A percentile compares a stretch with the other conserved stretches of the same genome.
Conservation (phyloP, 441 rosid genomes). For the Heliophila coronopifolia region DNA sequence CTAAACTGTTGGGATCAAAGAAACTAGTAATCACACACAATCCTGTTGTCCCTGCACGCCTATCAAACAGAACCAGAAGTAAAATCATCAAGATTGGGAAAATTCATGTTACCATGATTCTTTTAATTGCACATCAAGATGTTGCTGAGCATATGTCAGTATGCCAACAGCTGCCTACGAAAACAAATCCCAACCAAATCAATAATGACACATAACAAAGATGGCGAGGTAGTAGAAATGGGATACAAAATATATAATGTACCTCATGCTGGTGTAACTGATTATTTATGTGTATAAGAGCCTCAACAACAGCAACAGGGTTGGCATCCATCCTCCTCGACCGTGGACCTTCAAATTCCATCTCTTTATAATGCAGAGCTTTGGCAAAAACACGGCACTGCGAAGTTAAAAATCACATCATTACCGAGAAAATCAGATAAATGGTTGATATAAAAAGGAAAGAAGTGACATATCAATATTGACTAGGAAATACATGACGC, state of each 20-base stretch:
- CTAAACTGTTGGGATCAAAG: constrained; percentile 13
- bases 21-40: constrained; percentile 5
- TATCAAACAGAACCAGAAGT: constrained; percentile 9
- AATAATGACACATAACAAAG: constrained; percentile 11
- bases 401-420: constrained; percentile 18
- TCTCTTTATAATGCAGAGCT: constrained; percentile 99
- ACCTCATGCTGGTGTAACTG: constrained; percentile 99
- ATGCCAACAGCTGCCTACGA: constrained; percentile 98
- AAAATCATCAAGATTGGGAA: constrained; percentile 14
- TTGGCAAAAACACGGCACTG: constrained; percentile 99
- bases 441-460: constrained; percentile 5
- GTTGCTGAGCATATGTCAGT: constrained; percentile 91
- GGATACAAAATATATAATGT: constrained; percentile 14
- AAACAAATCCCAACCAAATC: constrained; percentile 22
- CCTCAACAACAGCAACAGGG: constrained; percentile 98
- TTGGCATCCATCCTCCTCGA: constrained; percentile 91
- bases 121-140: constrained; percentile 85
- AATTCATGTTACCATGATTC: constrained; percentile 77
- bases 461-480: constrained; percentile 3
- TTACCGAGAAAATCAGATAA: constrained; percentile 9
- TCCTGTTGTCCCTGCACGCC: not conserved
- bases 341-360: constrained; percentile 96
- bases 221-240: constrained; percentile 4
- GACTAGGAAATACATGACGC: constrained; percentile 8
- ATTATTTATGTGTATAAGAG: constrained; percentile 95